Conservation (phyloP, 208 protist genomes). For the Leishmania guyanensis region DNA sequence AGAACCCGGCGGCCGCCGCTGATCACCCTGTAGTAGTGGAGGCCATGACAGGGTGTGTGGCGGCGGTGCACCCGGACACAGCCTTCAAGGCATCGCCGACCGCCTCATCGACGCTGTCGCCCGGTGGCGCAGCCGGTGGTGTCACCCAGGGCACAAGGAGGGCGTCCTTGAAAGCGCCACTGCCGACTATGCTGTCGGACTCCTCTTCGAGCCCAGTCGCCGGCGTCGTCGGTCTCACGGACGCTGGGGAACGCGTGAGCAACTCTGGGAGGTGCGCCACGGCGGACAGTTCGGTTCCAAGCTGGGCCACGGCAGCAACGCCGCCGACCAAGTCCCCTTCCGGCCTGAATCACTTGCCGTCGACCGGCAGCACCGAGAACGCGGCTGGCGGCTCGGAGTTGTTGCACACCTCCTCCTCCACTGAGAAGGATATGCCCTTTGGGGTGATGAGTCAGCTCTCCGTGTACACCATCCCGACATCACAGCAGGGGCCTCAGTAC, state of each 20-base stretch:
- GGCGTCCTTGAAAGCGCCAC: conserved; percentile 3
- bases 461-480: conserved; percentile 70
- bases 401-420: background rate
- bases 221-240: background rate
- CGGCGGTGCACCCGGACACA: background rate
- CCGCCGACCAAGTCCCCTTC: background rate
- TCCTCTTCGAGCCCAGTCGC: conserved; percentile 6
- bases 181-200: conserved; percentile 4
- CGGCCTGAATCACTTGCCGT: background rate
- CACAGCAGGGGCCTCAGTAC: conserved; percentile 77
- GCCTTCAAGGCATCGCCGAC: background rate
- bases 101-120: background rate
- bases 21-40: background rate
- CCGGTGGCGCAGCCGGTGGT: background rate
- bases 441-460: conserved; percentile 25
- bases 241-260: background rate
- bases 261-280: background rate
- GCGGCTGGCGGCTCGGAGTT: background rate
- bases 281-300: no score
- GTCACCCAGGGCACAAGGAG: background rate
- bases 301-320: background rate
- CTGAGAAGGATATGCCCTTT: conserved; percentile 17
- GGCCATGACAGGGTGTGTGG: background rate
- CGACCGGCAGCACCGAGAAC: background rate
- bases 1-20: background rate